Evolutionary conservation across 2,329 filamentous ascomycete species (phyloP).

Genomic region (Pseudomassariella vexata): DNA sequence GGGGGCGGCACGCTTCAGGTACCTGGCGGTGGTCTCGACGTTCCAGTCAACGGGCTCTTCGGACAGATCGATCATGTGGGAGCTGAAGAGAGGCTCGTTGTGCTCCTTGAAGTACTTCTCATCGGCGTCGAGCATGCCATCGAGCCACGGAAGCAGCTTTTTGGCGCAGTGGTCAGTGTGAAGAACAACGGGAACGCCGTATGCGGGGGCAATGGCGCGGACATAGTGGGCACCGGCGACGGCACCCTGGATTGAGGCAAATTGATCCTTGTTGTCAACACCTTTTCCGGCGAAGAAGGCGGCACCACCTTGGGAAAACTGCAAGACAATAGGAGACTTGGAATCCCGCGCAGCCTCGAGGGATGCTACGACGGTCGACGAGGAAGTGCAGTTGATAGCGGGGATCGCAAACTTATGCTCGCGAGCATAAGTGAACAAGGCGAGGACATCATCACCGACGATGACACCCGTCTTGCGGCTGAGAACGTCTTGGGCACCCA

Average conservation of each 20-base stretch:
- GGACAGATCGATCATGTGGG: constrained; percentile 97
- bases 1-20: constrained; percentile 88
- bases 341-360: constrained; percentile 93
- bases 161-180: constrained; percentile 99
- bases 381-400: constrained; percentile 90
- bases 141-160: constrained; percentile 97
- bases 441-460: constrained; percentile 20
- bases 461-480: constrained; percentile 20
- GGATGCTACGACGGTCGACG: constrained; percentile 75
- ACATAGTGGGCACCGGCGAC: constrained; percentile 92
- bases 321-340: constrained; percentile 88
- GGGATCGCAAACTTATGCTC: constrained; percentile 85
- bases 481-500: constrained; percentile 11
- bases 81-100: constrained; percentile 88
- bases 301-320: constrained; percentile 88
- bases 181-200: constrained; percentile 85
- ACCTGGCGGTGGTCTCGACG: constrained; percentile 84
- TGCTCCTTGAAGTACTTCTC: constrained; percentile 92
- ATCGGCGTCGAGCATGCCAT: constrained; percentile 91
- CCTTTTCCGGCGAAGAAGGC: constrained; percentile 93
- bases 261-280: constrained; percentile 73
- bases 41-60: constrained; percentile 90
- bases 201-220: constrained; percentile 77
- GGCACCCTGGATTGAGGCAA: constrained; percentile 81
- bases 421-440: constrained; percentile 75